Conservation (phyloP, 305 asterid genomes). For the Caryopteris hybrid region DNA sequence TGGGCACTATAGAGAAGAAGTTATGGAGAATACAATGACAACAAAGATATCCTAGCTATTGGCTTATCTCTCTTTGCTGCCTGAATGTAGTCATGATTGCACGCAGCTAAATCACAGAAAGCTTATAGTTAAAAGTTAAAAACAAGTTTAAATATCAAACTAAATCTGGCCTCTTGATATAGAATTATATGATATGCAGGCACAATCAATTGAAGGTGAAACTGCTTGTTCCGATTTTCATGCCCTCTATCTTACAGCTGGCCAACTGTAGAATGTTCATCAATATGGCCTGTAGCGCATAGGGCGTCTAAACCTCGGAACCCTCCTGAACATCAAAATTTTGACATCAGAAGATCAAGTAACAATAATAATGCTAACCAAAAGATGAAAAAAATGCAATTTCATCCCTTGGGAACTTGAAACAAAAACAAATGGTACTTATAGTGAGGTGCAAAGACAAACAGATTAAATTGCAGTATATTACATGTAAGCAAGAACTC, state of each 20-base stretch:
- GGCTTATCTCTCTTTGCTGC: conserved; percentile 15
- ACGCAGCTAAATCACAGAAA: conserved; percentile 26
- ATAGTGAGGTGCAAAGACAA: not conserved
- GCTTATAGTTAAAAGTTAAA: conserved; percentile 18
- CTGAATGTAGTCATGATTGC: conserved; percentile 16
- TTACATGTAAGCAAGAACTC: not conserved
- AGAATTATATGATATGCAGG: conserved; percentile 10
- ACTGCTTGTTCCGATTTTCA: conserved; percentile 16
- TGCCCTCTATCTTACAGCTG: conserved; percentile 28
- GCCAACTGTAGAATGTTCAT: conserved; percentile 19
- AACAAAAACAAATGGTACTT: not conserved
- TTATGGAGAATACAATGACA: conserved; percentile 6
- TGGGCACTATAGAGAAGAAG: not conserved
- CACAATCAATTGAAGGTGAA: conserved; percentile 14
- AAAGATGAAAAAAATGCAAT: not conserved
- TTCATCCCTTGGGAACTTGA: not conserved
- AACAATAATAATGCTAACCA: not conserved
- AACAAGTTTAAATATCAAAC: conserved; percentile 26
- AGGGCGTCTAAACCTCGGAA: conserved; percentile 70
- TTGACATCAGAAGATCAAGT: conserved; percentile 17
- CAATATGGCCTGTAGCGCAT: conserved; percentile 78
- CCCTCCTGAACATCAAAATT: conserved; percentile 57
- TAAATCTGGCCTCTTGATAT: conserved; percentile 21
- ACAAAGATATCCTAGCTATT: conserved; percentile 16
- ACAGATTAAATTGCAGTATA: not conserved